These are phyloP conservation scores for Metarhizium robertsii DNA, from an alignment of 2,329 filamentous ascomycete species.

Conservation along the genomic window DNA sequence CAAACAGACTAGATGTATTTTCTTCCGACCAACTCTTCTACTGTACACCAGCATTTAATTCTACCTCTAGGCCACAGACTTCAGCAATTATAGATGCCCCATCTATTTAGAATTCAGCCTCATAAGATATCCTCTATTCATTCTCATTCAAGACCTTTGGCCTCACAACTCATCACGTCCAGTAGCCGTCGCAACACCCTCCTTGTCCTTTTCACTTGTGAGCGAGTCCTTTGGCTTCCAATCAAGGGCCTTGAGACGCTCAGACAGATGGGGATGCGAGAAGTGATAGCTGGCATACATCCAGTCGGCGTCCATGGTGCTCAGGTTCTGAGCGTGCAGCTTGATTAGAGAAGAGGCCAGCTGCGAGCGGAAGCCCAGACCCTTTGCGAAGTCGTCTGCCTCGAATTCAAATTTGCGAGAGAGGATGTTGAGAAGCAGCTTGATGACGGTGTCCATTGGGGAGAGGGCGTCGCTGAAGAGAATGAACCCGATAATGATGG, in stretches of 20 bases:
- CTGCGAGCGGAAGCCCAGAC: slow-evolving; percentile 74
- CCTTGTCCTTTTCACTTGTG: slow-evolving; percentile 28
- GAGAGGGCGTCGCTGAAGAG: slow-evolving; percentile 95
- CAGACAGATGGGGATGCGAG: slow-evolving; percentile 91
- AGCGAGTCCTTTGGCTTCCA: slow-evolving; percentile 61
- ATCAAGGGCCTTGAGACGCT: slow-evolving; percentile 81
- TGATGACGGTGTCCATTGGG: slow-evolving; percentile 89
- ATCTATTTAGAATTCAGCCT: neutral
- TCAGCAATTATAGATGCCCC: neutral
- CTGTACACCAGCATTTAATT: neutral
- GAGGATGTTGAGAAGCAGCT: slow-evolving; percentile 91
- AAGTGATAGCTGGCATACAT: slow-evolving; percentile 98
- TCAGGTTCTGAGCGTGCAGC: slow-evolving; percentile 95
- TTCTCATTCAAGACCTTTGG: neutral
- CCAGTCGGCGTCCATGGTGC: slow-evolving; percentile 98
- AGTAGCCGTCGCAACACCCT: slow-evolving; percentile 53
- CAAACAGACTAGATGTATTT: neutral
- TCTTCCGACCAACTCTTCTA: neutral
- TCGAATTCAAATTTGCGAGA: slow-evolving; percentile 94
- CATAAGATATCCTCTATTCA: neutral
- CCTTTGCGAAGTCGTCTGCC: slow-evolving; percentile 81
- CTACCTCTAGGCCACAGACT: neutral
- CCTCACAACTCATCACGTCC: slow-evolving; percentile 62
- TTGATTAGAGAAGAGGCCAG: slow-evolving; percentile 87
- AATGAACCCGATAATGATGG: slow-evolving; percentile 95